Evolutionary conservation across 1,284 basidiomycete species (phyloP).

Genomic region (Ceratobasidium theobromae): DNA sequence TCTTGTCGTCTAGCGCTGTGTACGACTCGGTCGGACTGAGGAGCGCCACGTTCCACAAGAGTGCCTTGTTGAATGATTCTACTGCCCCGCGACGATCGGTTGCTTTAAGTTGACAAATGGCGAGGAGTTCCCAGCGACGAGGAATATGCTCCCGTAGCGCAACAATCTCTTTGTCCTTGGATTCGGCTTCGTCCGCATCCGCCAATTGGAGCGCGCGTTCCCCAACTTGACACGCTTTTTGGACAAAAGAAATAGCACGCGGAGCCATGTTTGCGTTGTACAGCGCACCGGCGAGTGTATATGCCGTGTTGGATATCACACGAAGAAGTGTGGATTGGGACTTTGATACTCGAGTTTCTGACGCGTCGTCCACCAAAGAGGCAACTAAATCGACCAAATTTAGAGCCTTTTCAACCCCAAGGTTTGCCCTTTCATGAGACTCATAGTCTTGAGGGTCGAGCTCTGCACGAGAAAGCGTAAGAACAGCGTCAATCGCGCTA

Average conservation of each 20-base stretch:
- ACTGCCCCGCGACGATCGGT: constrained; percentile 34
- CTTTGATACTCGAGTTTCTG: neutral
- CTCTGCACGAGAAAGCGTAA: constrained; percentile 6
- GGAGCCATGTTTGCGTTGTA: constrained; percentile 40
- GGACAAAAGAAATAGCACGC: constrained; percentile 33
- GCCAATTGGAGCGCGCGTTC: constrained; percentile 13
- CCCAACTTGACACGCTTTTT: constrained; percentile 33
- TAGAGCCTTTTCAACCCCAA: neutral
- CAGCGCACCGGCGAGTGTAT: constrained; percentile 44
- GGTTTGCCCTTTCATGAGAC: neutral
- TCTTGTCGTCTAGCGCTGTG: neutral
- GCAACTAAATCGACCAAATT: neutral
- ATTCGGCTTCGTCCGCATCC: constrained; percentile 9
- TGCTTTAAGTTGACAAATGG: constrained; percentile 39
- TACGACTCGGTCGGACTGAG: constrained; percentile 1
- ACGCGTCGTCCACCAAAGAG: neutral
- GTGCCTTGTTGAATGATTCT: neutral
- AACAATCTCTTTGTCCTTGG: constrained; percentile 23
- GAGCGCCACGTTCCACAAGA: constrained; percentile 9
- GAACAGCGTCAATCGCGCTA: constrained; percentile 20
- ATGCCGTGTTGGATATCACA: constrained; percentile 41
- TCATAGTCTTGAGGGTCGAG: constrained; percentile 15
- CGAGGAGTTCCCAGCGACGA: constrained; percentile 43
- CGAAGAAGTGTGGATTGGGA: constrained; percentile 5
- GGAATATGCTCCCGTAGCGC: constrained; percentile 32